Conservation (phyloP, 2,329 filamentous ascomycete genomes). For the Colletotrichum cereale region DNA sequence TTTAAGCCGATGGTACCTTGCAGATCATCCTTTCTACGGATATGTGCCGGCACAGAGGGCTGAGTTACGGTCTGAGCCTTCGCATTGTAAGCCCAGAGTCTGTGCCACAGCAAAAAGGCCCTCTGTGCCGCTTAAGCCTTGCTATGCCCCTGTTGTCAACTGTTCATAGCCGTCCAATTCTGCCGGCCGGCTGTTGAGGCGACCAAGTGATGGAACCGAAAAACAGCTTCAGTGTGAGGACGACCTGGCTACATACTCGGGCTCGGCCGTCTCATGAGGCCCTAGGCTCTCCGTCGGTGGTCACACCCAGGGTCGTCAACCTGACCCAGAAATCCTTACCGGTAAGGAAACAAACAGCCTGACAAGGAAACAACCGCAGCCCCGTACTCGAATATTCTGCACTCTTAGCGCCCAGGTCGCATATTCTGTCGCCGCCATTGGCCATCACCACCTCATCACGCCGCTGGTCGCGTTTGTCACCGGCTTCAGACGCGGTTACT, state of each 20-base stretch:
- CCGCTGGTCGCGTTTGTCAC: constrained; percentile 33
- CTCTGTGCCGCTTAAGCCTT: constrained; percentile 24
- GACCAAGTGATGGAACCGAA: constrained; percentile 3
- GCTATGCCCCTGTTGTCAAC: constrained; percentile 5
- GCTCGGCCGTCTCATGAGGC: not conserved
- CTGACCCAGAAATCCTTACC: constrained; percentile 12
- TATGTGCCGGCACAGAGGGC: constrained; percentile 29
- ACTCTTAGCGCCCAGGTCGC: constrained; percentile 38
- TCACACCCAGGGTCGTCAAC: constrained; percentile 1
- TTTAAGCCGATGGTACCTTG: constrained; percentile 31
- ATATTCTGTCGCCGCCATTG: constrained; percentile 36
- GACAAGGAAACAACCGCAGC: constrained; percentile 14
- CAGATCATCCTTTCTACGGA: constrained; percentile 30
- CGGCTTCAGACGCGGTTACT: constrained; percentile 21
- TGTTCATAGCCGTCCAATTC: constrained; percentile 10
- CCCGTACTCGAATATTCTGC: constrained; percentile 8
- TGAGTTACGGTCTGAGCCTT: constrained; percentile 17
- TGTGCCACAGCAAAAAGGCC: constrained; percentile 21
- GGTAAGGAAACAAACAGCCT: constrained; percentile 16
- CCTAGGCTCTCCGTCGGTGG: constrained; percentile 10
- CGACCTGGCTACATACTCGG: not conserved
- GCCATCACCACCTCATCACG: constrained; percentile 32
- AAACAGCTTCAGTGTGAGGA: not conserved
- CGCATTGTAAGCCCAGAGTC: constrained; percentile 14
- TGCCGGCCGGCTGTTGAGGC: constrained; percentile 5